Base-by-base conservation (phyloP, 2,329 filamentous ascomycete genomes). In the Trichoderma sp. region DNA sequence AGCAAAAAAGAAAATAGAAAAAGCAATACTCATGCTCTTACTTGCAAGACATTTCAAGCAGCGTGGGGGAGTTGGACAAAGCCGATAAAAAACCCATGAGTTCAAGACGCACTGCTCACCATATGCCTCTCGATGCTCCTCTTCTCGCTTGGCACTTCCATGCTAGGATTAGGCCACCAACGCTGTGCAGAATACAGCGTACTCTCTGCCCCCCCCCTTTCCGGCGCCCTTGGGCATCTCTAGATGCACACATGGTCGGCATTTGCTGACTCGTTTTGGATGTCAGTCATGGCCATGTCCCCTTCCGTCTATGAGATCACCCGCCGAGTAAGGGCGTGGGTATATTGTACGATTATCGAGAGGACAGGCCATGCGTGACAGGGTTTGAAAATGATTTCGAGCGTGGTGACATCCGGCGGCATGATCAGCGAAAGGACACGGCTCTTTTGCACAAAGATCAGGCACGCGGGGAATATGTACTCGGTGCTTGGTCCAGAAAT, bases 61-160 rank as follows among this genome's bases (percentile, higher is more conserved):
- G 43, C 61, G 24, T 52, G 40, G 11, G 61, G 61, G 5, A 7
- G 31, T 31, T 24, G 19, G 59, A 13, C 52, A n/a, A 65, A 43
- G 27, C 27, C 53, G 53, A 7, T 27, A 65, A 43, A 24, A 24
- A 47, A 6, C n/a, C 24, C n/a, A 56, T 62, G 43, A 31, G 14
- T 21, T 55, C 33, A 29, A 56, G 35, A 47, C n/a, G 66, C 58
- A 56, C 58, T 68, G 66, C 43, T 14, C 66, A 47, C 49, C 27
- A 21, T 11, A 5, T 33, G 57, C 16, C 43, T 27, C 49, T 55
- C 55, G 58, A 52, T 24, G 4, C 57, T 68, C 35, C 33, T 43
- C 31, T 24, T 37, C 57, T 61, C 57, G 66, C 66, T 68, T 69
- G 60, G 60, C 67, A 69, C 49, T 69, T 65, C 61, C 59, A 40